Percentiles rank a stretch among this genome's conserved stretches.
Evolutionary conservation across 352 stramenopile genomes (phyloP).

Genomic region (Phytophthora hibernalis): DNA sequence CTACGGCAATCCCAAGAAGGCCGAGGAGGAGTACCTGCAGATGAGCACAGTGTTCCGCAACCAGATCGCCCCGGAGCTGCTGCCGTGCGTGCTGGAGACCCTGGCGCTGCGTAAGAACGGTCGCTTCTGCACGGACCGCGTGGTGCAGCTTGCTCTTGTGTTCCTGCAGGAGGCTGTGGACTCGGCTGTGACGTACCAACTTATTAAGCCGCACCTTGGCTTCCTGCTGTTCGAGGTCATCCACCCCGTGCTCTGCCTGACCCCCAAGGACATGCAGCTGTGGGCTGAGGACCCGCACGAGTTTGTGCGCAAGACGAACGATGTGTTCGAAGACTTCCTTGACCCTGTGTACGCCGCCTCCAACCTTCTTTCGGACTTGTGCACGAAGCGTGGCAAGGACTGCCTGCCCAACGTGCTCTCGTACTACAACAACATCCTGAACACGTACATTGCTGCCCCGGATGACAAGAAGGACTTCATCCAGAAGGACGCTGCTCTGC

Average conservation of each 20-base stretch:
- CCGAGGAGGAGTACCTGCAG: conserved; percentile 86
- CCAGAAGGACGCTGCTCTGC: conserved; percentile 96
- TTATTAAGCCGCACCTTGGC: conserved; percentile 97
- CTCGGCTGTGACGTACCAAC: conserved; percentile 96
- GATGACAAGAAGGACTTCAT: conserved; percentile 92
- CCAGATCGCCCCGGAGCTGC: conserved; percentile 90
- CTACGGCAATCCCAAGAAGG: conserved; percentile 97
- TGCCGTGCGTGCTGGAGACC: conserved; percentile 89
- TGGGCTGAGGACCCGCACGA: conserved; percentile 98
- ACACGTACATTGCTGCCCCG: conserved; percentile 80
- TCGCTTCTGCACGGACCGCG: conserved; percentile 96
- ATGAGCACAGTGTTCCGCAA: conserved; percentile 96
- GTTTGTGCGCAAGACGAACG: conserved; percentile 98
- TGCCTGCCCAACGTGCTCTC: conserved; percentile 92
- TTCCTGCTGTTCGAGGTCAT: conserved; percentile 98
- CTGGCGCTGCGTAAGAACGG: conserved; percentile 93
- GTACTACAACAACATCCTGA: conserved; percentile 94
- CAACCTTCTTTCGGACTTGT: conserved; percentile 94
- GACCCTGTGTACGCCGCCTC: conserved; percentile 94
- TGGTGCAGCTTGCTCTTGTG: conserved; percentile 94
- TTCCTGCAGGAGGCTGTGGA: conserved; percentile 96
- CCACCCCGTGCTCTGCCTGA: conserved; percentile 96
- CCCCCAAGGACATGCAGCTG: conserved; percentile 93
- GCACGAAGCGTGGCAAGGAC: conserved; percentile 96
- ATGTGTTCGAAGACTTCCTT: conserved; percentile 97